Conservation (phyloP, 1,284 basidiomycete genomes). For the Trametes sp. region DNA sequence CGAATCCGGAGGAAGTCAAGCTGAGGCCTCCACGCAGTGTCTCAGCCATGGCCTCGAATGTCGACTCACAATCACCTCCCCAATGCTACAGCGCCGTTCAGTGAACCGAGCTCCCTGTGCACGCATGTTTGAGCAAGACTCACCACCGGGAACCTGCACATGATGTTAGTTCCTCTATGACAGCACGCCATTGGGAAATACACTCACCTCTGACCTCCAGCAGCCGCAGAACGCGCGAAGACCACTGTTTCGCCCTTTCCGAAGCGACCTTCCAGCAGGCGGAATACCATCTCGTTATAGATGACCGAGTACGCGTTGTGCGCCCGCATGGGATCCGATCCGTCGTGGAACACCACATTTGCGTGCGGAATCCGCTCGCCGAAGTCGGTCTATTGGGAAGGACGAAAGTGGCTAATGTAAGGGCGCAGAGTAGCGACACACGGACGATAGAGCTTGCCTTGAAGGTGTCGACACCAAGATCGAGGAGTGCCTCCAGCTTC, state of each 20-base stretch:
- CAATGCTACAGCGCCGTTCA: conserved; percentile 54
- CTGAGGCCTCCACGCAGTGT: conserved; percentile 73
- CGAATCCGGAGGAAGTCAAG: conserved; percentile 73
- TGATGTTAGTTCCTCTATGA: too few relatives aligned
- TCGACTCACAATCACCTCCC: conserved; percentile 83
- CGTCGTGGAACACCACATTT: conserved; percentile 67
- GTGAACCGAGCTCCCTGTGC: background rate
- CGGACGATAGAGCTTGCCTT: conserved; percentile 51
- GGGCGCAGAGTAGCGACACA: background rate
- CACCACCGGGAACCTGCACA: conserved; percentile 27
- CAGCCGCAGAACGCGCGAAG: conserved; percentile 71
- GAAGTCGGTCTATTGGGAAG: conserved; percentile 65
- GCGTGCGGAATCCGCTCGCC: conserved; percentile 73
- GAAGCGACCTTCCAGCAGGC: conserved; percentile 61
- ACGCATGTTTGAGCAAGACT: background rate
- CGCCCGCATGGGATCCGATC: conserved; percentile 72
- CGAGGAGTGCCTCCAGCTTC: conserved; percentile 67
- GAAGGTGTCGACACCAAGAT: conserved; percentile 76
- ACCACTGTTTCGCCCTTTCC: conserved; percentile 74
- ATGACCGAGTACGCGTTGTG: conserved; percentile 72
- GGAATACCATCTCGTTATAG: conserved; percentile 78
- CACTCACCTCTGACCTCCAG: conserved; percentile 71
- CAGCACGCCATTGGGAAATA: too few relatives aligned
- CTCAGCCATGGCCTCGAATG: conserved; percentile 82
- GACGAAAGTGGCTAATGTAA: background rate